Evolutionary conservation across 164 flowering plant species (phyloP).

Genomic region (Hamamelis virginiana): DNA sequence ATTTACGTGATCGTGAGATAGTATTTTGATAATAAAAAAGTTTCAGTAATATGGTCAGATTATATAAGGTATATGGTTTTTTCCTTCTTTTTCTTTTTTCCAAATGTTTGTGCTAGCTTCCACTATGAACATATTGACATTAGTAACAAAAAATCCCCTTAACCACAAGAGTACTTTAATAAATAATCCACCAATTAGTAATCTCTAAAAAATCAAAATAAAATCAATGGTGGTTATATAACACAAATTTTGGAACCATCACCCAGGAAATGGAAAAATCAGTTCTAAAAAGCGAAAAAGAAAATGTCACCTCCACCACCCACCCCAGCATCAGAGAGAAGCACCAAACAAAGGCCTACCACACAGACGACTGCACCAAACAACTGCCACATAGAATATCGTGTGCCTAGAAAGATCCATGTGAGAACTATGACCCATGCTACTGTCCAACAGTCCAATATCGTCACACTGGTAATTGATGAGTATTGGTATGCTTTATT

Average conservation of each 20-base stretch:
- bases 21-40: too few relatives aligned
- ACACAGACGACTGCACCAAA: conserved; percentile 59
- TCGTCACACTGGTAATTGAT: conserved; percentile 78
- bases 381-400: conserved; percentile 63
- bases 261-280: not conserved
- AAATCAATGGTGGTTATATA: not conserved
- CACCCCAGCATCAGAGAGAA: conserved; percentile 72
- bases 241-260: too few relatives aligned
- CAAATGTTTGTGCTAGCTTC: too few relatives aligned
- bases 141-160: too few relatives aligned
- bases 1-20: not conserved
- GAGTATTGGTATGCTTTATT: conserved; percentile 70
- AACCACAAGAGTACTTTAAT: too few relatives aligned
- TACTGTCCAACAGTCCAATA: conserved; percentile 78
- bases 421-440: conserved; percentile 78
- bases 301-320: conserved; percentile 58
- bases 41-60: too few relatives aligned
- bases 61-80: too few relatives aligned
- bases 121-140: too few relatives aligned
- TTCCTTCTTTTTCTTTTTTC: too few relatives aligned
- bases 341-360: conserved; percentile 63
- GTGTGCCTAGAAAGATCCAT: conserved; percentile 60
- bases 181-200: too few relatives aligned
- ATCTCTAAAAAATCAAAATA: not conserved
- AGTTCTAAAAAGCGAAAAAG: not conserved